Conservation (phyloP, 139 green algal genomes). For the Volvox africanus region DNA sequence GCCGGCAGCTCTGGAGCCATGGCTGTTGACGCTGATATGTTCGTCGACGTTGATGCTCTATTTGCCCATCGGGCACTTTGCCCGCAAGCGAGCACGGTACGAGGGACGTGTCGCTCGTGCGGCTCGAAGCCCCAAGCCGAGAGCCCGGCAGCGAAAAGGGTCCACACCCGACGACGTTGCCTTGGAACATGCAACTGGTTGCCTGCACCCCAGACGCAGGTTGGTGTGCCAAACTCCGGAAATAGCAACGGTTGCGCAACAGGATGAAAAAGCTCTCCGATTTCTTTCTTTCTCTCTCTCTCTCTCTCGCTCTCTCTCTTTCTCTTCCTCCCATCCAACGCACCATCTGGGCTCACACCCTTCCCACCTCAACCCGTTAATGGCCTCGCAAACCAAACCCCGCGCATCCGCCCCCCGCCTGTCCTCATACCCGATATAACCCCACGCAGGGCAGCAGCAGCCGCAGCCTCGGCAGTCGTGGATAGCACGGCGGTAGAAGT, state of each 20-base stretch:
- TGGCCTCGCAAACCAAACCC: too few species aligned
- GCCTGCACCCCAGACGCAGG: constrained; percentile 13
- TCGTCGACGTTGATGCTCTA: constrained; percentile 19
- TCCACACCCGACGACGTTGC: neutral
- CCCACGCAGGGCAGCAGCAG: neutral
- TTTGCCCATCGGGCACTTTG: neutral
- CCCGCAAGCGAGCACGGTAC: constrained; percentile 18
- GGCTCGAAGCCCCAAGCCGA: neutral
- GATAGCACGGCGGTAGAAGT: neutral
- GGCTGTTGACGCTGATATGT: constrained; percentile 45
- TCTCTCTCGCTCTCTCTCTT: too few species aligned
- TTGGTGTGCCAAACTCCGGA: neutral
- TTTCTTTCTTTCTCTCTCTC: too few species aligned
- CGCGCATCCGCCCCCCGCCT: too few species aligned
- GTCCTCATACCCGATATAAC: neutral
- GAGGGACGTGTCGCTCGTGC: neutral
- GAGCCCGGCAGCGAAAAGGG: constrained; percentile 9
- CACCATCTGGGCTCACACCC: too few species aligned
- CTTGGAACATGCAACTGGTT: neutral
- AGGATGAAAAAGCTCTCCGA: too few species aligned
- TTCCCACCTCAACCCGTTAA: too few species aligned
- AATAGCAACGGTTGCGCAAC: too few species aligned
- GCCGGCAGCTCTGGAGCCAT: neutral
- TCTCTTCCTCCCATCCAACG: too few species aligned
- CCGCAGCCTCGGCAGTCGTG: neutral